Evolutionary conservation across 176 grass and related monocot genomes (phyloP), one percentile per base, ranked within the genome.

Genomic region (Eleusine indica): DNA sequence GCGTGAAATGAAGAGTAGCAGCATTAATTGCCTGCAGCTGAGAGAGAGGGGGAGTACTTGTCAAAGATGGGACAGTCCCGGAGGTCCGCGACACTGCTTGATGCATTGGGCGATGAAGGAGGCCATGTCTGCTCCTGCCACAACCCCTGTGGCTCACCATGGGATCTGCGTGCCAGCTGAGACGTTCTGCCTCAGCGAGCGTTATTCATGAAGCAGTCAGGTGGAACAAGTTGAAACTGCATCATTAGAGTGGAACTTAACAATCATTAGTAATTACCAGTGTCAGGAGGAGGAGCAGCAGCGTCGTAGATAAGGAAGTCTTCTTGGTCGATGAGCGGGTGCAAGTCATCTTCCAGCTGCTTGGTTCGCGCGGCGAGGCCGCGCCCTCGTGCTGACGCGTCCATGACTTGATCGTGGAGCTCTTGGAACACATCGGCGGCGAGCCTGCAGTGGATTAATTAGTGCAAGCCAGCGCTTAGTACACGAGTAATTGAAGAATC

Each of bases 41-140:
- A 47, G 11, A 47, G 41, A 8, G 9, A 2, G 44, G 2, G 11
- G n/a, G 9, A 47, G 44, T 88, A 96, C 94, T 87, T 96, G 68
- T 96, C 94, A 78, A 96, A 86, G 17, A 70, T 83, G 66, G 84
- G n/a, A 91, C 60, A 96, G 81, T 15, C 77, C 70, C 0, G 94
- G 94, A 39, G 94, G 94, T 5, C 89, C 84, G 51, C 74, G 86
- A 11, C 94, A 93, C 29, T 79, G 72, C 75, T 83, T 37, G 73
- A 91, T 91, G 40, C 46, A 68, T n/a, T 91, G 51, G 63, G 77
- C 73, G n/a, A 96, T 32, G 76, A 87, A 77, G 48, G 18, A 38
- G 51, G 94, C 86, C 78, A 72, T 77, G 43, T 43, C 78, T 69
- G 43, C 86, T 71, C 30, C 42, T 15, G 72, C 86, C 4, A 92